A percentile compares a stretch with the other conserved stretches of the same genome.
phyloP scores from a whole-genome alignment of 306 rosid species.

The Cucumis hystrix region DNA sequence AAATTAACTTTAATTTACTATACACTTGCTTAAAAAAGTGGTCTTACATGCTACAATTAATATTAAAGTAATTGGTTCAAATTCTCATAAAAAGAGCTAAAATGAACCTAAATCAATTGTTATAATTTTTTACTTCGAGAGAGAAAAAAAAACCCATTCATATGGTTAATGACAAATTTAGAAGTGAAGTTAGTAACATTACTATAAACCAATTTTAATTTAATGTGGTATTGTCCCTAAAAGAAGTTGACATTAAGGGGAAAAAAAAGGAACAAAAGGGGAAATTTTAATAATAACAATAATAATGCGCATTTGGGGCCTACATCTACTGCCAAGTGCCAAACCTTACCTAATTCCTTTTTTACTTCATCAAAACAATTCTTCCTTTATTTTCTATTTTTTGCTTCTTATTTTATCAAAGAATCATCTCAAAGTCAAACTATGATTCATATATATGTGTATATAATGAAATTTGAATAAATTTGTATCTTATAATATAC shows the following conservation, averaged over 20 bases:
- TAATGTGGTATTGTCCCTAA: background rate
- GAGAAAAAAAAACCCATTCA: too few relatives aligned
- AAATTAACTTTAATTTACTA: too few relatives aligned
- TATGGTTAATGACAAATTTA: too few relatives aligned
- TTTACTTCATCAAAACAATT: background rate
- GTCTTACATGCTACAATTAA: too few relatives aligned
- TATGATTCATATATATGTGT: background rate
- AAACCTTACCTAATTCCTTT: constrained; percentile 1
- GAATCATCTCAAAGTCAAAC: background rate
- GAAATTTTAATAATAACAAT: background rate
- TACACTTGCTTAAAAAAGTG: too few relatives aligned
- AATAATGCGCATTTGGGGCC: background rate
- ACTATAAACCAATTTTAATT: too few relatives aligned
- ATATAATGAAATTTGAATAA: background rate
- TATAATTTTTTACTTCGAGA: too few relatives aligned
- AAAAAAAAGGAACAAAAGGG: background rate
- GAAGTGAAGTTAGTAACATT: too few relatives aligned
- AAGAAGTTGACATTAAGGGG: background rate
- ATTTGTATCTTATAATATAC: background rate
- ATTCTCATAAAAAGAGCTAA: too few relatives aligned
- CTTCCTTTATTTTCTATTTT: background rate
- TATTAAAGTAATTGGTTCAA: too few relatives aligned
- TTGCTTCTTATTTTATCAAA: constrained; percentile 2
- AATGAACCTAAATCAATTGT: too few relatives aligned
- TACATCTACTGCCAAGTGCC: constrained; percentile 19